A percentile compares a stretch with the other conserved stretches of the same genome.
Conservation (phyloP, 31 red algal genomes). For the Asparagopsis taxiformis region DNA sequence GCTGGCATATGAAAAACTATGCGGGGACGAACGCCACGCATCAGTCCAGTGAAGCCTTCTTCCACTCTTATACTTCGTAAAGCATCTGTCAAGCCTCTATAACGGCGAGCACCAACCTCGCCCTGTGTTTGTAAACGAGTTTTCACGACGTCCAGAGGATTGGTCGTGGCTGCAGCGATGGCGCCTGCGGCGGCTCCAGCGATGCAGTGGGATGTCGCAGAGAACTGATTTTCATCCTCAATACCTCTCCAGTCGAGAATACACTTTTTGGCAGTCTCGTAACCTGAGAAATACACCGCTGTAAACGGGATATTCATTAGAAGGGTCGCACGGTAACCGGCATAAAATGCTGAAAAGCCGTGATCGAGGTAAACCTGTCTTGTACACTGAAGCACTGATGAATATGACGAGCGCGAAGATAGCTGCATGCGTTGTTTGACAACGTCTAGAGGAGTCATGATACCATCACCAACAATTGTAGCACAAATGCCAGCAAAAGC, state of each 20-base stretch:
- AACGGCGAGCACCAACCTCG: constrained; percentile 91
- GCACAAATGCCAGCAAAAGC: constrained; percentile 72
- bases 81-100: constrained; percentile 77
- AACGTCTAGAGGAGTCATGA: constrained; percentile 95
- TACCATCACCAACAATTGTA: constrained; percentile 71
- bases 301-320: constrained; percentile 91
- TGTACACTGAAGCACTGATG: constrained; percentile 33
- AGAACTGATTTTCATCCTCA: constrained; percentile 32
- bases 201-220: constrained; percentile 38
- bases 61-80: constrained; percentile 67
- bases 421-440: constrained; percentile 97
- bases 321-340: constrained; percentile 78
- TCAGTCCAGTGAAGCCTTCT: constrained; percentile 76
- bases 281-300: constrained; percentile 70
- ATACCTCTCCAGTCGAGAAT: constrained; percentile 15
- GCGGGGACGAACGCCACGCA: constrained; percentile 76
- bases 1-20: constrained; percentile 94
- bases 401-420: constrained; percentile 13
- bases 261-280: constrained; percentile 61
- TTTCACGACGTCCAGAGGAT: constrained; percentile 89
- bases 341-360: constrained; percentile 77
- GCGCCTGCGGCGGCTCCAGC: constrained; percentile 82
- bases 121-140: constrained; percentile 97
- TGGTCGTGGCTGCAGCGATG: constrained; percentile 69
- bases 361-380: constrained; percentile 56